A percentile compares a stretch with the other conserved stretches of the same genome.
Conservation (phyloP, 169 alveolate genomes). For the Miamiensis avidus region DNA sequence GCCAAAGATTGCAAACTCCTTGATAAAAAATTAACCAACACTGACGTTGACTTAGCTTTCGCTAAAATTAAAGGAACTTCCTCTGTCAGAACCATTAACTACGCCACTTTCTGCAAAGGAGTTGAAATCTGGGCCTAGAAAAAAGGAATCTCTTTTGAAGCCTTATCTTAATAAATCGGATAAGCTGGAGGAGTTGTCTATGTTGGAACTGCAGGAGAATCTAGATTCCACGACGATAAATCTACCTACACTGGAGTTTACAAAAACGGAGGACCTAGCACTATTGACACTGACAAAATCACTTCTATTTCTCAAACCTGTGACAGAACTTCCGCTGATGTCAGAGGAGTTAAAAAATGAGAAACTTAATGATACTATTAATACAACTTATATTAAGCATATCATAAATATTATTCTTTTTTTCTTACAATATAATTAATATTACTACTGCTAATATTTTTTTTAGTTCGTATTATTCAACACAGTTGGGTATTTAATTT, state of each 20-base stretch:
- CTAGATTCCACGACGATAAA: slow-evolving; percentile 87
- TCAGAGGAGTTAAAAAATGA: slow-evolving; percentile 56
- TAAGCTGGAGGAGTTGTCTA: slow-evolving; percentile 87
- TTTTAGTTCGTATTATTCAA: too few relatives aligned
- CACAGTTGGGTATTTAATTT: too few relatives aligned
- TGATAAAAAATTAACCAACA: slow-evolving; percentile 65
- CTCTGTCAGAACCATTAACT: slow-evolving; percentile 54
- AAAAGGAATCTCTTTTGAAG: slow-evolving; percentile 56
- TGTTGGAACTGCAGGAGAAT: slow-evolving; percentile 90
- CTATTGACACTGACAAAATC: slow-evolving; percentile 73
- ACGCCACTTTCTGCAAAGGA: slow-evolving; percentile 56
- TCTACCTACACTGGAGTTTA: slow-evolving; percentile 89
- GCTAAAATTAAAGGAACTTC: slow-evolving; percentile 62
- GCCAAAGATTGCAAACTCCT: slow-evolving; percentile 63
- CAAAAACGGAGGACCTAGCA: slow-evolving; percentile 90
- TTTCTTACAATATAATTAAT: too few relatives aligned
- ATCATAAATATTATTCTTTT: not conserved
- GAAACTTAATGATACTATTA: not conserved
- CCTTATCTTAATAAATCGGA: slow-evolving; percentile 60
- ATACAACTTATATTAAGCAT: not conserved
- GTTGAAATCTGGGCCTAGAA: slow-evolving; percentile 58
- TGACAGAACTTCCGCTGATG: slow-evolving; percentile 63
- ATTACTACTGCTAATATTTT: too few relatives aligned
- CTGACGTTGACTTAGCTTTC: slow-evolving; percentile 68
- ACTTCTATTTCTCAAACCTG: slow-evolving; percentile 59